phyloP scores from a whole-genome alignment of 495 filamentous ascomycete genomes.

The Aspergillus indologenus region DNA sequence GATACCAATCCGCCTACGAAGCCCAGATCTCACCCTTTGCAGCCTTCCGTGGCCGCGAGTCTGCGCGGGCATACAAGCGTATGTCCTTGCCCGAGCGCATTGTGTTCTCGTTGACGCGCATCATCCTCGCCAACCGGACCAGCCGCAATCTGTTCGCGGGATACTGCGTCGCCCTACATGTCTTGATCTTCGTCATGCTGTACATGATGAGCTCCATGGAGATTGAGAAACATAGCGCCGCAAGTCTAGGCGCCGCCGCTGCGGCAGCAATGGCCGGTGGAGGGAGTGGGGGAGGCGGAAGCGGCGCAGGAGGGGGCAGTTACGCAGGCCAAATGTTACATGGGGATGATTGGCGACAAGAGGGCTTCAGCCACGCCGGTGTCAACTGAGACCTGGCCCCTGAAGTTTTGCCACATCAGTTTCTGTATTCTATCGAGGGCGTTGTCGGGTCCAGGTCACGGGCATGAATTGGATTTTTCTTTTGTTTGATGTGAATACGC shows the following conservation, averaged over 20 bases:
- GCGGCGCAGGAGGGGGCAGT: slow-evolving; percentile 31
- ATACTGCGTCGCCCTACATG: slow-evolving; percentile 85
- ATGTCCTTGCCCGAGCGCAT: slow-evolving; percentile 90
- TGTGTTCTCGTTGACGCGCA: slow-evolving; percentile 85
- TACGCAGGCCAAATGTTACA: slow-evolving; percentile 41
- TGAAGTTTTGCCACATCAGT: not conserved
- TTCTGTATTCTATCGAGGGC: slow-evolving; percentile 6
- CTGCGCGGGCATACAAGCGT: slow-evolving; percentile 85
- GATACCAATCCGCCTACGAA: slow-evolving; percentile 92
- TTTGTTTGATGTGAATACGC: not conserved
- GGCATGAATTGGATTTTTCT: not conserved
- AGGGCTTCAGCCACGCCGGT: slow-evolving; percentile 47
- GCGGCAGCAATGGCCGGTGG: slow-evolving; percentile 40
- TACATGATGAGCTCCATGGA: slow-evolving; percentile 75
- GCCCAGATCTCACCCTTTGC: slow-evolving; percentile 93
- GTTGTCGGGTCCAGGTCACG: not conserved
- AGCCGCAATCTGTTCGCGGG: slow-evolving; percentile 93
- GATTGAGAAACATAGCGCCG: slow-evolving; percentile 53
- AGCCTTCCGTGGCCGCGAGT: slow-evolving; percentile 88
- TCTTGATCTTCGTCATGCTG: slow-evolving; percentile 80
- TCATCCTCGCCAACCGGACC: slow-evolving; percentile 84
- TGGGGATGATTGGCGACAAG: slow-evolving; percentile 61
- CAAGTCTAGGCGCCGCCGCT: slow-evolving; percentile 42
- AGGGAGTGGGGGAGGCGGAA: slow-evolving; percentile 27
- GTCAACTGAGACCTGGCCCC: not conserved